Evolutionary conservation across 306 rosid species (phyloP).

Genomic region (Pueraria montana): DNA sequence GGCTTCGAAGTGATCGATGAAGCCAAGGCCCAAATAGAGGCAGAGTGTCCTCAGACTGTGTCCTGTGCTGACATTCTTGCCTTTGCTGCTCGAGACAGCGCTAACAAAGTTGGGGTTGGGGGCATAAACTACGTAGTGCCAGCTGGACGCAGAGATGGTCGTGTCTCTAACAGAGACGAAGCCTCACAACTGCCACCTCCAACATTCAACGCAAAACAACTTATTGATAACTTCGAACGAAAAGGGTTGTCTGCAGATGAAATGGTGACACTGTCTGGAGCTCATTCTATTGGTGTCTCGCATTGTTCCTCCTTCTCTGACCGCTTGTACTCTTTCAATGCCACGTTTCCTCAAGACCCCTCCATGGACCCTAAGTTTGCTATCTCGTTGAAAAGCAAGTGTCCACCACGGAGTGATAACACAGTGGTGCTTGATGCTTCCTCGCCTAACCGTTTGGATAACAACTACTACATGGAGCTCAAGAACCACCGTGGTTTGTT

Average conservation of each 20-base stretch:
- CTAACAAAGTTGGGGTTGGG: conserved; percentile 41
- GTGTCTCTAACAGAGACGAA: conserved; percentile 43
- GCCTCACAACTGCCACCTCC: conserved; percentile 42
- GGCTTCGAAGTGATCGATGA: conserved; percentile 62
- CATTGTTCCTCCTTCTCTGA: conserved; percentile 53
- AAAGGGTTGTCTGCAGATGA: conserved; percentile 56
- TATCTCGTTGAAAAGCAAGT: conserved; percentile 44
- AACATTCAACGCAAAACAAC: conserved; percentile 20
- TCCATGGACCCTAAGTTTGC: conserved; percentile 50
- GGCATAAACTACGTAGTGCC: conserved; percentile 44
- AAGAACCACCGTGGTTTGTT: conserved; percentile 52
- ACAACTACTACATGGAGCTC: conserved; percentile 42
- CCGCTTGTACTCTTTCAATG: conserved; percentile 54
- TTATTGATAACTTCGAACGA: background rate
- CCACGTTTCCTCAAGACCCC: conserved; percentile 52
- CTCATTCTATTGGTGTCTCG: conserved; percentile 58
- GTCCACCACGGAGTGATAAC: conserved; percentile 27
- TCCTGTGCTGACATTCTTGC: conserved; percentile 60
- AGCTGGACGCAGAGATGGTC: conserved; percentile 57
- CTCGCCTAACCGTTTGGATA: conserved; percentile 57
- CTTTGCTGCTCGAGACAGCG: conserved; percentile 59
- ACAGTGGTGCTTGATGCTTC: conserved; percentile 44
- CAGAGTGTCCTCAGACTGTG: conserved; percentile 50
- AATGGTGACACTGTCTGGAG: conserved; percentile 62
- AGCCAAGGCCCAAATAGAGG: conserved; percentile 52